These are phyloP conservation scores for Amesomyces nigricolor DNA, from an alignment of 2,329 filamentous ascomycete genomes.

Conservation along the genomic window DNA sequence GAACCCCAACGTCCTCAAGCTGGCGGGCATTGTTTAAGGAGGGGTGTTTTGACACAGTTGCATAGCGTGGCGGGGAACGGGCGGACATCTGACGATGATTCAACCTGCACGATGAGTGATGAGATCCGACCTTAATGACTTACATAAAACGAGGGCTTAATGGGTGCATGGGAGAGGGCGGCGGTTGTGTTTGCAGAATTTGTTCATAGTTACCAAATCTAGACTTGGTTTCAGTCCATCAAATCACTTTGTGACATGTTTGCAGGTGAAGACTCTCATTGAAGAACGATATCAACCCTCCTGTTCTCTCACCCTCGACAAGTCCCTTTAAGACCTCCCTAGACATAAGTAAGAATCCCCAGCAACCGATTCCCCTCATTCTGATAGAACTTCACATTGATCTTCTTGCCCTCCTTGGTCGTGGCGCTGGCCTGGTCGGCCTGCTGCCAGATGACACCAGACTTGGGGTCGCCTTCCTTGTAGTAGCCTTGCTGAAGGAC, in stretches of 20 bases:
- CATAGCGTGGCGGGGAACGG: constrained; percentile 12
- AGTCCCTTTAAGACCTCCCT: too few species aligned
- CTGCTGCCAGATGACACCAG: background rate
- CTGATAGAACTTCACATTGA: background rate
- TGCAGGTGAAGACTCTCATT: too few species aligned
- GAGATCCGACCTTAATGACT: constrained; percentile 22
- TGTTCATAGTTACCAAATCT: background rate
- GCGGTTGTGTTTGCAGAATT: background rate
- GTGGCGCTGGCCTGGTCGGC: background rate
- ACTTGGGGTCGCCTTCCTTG: background rate
- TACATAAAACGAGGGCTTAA: constrained; percentile 6
- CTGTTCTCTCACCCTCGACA: too few species aligned
- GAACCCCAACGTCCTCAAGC: constrained; percentile 29
- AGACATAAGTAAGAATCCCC: background rate
- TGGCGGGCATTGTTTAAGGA: constrained; percentile 25
- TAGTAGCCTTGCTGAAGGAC: background rate
- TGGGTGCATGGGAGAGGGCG: constrained; percentile 3
- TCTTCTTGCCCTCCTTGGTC: background rate
- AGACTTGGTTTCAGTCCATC: background rate
- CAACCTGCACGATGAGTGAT: constrained; percentile 20
- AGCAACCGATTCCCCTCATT: background rate
- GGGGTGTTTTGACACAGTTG: background rate
- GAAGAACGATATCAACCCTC: too few species aligned
- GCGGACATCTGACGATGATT: constrained; percentile 17
- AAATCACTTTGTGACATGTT: too few species aligned